These are phyloP conservation scores for Tuber borchii DNA, from an alignment of 495 filamentous ascomycete genomes.

Conservation along the genomic window DNA sequence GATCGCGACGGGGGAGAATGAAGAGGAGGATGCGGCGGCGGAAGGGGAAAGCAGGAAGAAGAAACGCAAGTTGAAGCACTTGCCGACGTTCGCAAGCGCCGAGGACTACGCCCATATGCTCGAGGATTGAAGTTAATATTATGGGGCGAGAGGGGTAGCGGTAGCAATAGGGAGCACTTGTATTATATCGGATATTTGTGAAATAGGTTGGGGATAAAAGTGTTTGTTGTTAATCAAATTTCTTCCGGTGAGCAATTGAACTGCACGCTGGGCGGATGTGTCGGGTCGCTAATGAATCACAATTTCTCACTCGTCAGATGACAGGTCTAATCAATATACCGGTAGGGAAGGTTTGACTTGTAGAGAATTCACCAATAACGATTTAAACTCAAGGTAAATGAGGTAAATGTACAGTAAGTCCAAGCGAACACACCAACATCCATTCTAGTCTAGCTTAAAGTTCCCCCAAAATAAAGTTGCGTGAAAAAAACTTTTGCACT, in stretches of 20 bases:
- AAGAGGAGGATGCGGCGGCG: slow-evolving; percentile 40
- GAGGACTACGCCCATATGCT: slow-evolving; percentile 91
- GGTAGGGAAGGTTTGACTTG: background rate
- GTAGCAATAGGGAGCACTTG: background rate
- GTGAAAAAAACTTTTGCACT: background rate
- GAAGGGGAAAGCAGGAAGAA: slow-evolving; percentile 53
- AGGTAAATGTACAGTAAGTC: background rate
- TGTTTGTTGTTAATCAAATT: background rate
- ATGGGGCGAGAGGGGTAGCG: background rate
- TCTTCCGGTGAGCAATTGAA: background rate
- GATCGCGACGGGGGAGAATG: slow-evolving; percentile 37
- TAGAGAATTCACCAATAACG: background rate
- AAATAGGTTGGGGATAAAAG: background rate
- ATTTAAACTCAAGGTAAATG: background rate
- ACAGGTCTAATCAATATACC: background rate
- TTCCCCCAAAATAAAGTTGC: background rate
- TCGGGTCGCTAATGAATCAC: background rate
- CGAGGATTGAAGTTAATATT: slow-evolving; percentile 20
- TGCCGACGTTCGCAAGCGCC: slow-evolving; percentile 84
- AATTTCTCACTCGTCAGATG: background rate
- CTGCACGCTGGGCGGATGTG: background rate
- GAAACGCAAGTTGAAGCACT: slow-evolving; percentile 72
- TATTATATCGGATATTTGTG: background rate
- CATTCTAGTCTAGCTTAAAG: background rate
- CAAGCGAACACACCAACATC: background rate